Conservation (phyloP, 352 stramenopile genomes). For the Globisporangium emineosum region DNA sequence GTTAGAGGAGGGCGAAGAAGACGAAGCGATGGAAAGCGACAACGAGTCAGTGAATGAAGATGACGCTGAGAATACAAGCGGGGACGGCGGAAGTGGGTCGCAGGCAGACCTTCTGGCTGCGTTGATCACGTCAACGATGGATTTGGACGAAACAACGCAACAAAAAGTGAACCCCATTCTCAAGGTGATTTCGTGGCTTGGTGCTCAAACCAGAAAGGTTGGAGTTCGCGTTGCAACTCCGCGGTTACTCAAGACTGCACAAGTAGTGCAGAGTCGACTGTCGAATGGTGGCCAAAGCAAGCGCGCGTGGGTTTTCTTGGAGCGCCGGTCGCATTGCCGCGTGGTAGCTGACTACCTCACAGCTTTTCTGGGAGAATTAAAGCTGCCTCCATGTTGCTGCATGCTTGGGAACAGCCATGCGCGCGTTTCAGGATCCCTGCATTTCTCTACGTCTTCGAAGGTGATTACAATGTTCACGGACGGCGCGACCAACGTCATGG, state of each 20-base stretch:
- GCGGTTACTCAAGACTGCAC: constrained; percentile 52
- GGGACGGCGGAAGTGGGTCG: neutral
- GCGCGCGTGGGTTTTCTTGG: constrained; percentile 66
- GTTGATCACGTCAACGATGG: constrained; percentile 26
- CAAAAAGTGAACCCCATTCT: constrained; percentile 49
- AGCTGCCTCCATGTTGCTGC: constrained; percentile 56
- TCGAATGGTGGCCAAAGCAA: constrained; percentile 26
- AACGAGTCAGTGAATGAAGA: constrained; percentile 10
- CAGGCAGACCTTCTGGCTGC: constrained; percentile 6
- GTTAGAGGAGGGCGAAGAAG: constrained; percentile 32
- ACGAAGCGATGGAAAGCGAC: constrained; percentile 19
- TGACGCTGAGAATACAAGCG: neutral
- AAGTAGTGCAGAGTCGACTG: constrained; percentile 49
- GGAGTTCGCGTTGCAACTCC: constrained; percentile 39
- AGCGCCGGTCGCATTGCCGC: constrained; percentile 62
- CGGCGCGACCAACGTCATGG: constrained; percentile 57
- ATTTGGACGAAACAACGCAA: constrained; percentile 34
- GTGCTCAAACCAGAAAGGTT: constrained; percentile 26
- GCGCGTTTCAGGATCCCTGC: constrained; percentile 48
- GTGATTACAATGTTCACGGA: constrained; percentile 63
- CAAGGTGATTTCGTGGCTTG: constrained; percentile 55
- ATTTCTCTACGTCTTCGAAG: constrained; percentile 68
- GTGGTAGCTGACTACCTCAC: constrained; percentile 81
- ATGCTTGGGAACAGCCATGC: constrained; percentile 75
- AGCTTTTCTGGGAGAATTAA: constrained; percentile 33